Base-by-base conservation (phyloP, 192 early-diverging fungal species). In the Podila epicladia region DNA sequence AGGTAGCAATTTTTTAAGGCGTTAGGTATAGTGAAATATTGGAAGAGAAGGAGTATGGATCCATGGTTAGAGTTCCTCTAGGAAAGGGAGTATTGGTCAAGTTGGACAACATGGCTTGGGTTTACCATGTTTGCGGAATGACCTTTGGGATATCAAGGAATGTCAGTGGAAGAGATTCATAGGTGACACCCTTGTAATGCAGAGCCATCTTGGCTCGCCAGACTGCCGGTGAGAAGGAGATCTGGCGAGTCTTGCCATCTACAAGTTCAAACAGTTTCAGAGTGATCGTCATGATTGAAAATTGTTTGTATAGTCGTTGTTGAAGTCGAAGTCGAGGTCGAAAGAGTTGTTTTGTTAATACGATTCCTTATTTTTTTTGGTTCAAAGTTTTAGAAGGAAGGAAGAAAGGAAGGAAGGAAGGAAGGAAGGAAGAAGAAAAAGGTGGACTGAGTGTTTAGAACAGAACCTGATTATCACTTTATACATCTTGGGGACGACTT, bases 241-340 rank as follows among this genome's bases (percentile, higher is more conserved):
- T 68, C 33, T 38, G 65, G 58, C 70, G 69, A n/a, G 75, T 79
- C 53, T 72, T 79, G 64, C 75, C 48, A 53, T 79, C 75, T 2
- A 79, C 75, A 31, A 79, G 70, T 29, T 79, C 75, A 59, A 79
- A 79, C 37, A 79, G 61, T 32, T 72, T 79, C 49, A 79, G 37
- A 7, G 69, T 41, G n/a, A 58, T 35, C 12, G 70, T 66, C 75
- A 72, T 79, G 15, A 22, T 48, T 19, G 67, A 58, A 37, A 37
- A 7, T 37, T 37, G 35, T 37, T 37, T 37, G 0, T 35, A 37
- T 55, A 22, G 22, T 24, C n/a, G 53, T 9, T 37, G n/a, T 24
- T n/a, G 53, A 24, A 7, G 24, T 26, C 19, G 5, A 55, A 22
- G 24, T n/a, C n/a, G 53, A 24, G 51, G 38, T 41, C 12, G 38